Base-by-base conservation (phyloP, 495 filamentous ascomycete species). In the Podospora bellae-mahoneyi region DNA sequence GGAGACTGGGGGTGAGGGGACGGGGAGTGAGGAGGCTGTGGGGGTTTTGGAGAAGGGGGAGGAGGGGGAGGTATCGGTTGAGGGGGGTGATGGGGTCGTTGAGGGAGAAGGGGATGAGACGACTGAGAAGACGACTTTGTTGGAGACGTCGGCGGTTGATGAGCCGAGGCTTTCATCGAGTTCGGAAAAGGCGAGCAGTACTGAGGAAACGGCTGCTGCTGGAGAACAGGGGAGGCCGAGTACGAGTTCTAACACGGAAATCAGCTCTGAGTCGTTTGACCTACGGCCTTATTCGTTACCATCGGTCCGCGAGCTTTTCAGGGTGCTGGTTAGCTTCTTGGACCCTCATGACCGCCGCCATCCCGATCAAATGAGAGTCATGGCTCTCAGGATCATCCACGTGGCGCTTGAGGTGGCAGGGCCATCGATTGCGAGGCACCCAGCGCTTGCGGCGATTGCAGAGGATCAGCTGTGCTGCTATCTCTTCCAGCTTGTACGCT, bases 361-460 rank as follows among this genome's bases (percentile, higher is more conserved):
- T 78, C 93, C 92, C 16, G 95, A 99, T 75, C 89, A 92, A 9
- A 96, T 97, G 90, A 86, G 94, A 71, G 92, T 98, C 26, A 98
- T 98, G 93, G 95, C 96, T 5, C 81, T 99, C 64, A 86, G 96
- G 39, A 97, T 99, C 67, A 96, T 98, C 67, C 95, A 98, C 82
- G 95, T 99, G 44, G 94, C 95, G 13, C 85, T 99, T 54, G 95
- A 99, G 76, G 94, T 98, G 67, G 94, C 95, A 26, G 95, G 95
- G 0, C 94, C 95, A 1, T 96, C 94, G 0, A 98, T 99, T 74
- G 92, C 93, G 60, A 91, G 91, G 67, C 96, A 99, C 76, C 93
- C 94, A 6, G 93, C 90, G 63, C 81, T 99, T 64, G 93, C 96
- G 27, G 88, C 84, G 15, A 81, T 98, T 53, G 96, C 95, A 1